Evolutionary conservation across 2,329 filamentous ascomycete genomes (phyloP), one percentile per base, ranked within the genome.

Genomic region (Trichophyton simii): DNA sequence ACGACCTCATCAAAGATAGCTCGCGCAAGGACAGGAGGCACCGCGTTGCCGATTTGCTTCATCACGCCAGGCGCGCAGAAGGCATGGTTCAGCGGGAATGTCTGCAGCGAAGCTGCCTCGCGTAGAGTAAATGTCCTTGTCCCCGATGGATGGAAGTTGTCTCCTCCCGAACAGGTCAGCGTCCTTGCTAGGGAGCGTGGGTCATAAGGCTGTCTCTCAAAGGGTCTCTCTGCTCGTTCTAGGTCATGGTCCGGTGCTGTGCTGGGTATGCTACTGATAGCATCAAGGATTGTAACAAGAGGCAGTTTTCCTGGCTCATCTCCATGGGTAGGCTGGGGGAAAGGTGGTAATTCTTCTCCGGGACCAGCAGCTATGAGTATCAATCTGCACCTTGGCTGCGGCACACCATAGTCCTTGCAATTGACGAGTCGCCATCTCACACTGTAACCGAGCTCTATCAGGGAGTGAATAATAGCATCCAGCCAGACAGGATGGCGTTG

Each of bases 31-130:
- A 69, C 62, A 6, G 88, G 83, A 0, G 89, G 87, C 15, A 92
- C 89, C 0, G 88, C 89, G 67, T 94, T 92, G 0, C 89, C 89
- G 64, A 92, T 88, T 69, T 91, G 87, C 64, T 77, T 80, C 65
- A 81, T 67, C 0, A 71, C 69, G 0, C 72, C 68, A 0, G 57
- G 67, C 0, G 73, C 73, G 0, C 73, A 63, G 67, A 92, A 91
- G 0, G 71, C 70, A 69, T 89, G 86, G 1, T 75, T 69, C 0
- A 73, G 63, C 0, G 87, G 87, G 59, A 94, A 94, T 0, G 85
- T 85, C 65, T 90, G 87, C 0, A 94, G 70, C 1, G 78, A 78
- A 0, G 88, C 87, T 25, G 83, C 79, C 69, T 95, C 89, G 0
- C 86, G 79, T 3, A 82, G 69, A 0, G 86, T 91, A 57, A 87